Percentiles rank a stretch among this genome's conserved stretches.
These are phyloP conservation scores for Sambucus nigra DNA, from an alignment of 129 eudicot species.

Conservation along the genomic window DNA sequence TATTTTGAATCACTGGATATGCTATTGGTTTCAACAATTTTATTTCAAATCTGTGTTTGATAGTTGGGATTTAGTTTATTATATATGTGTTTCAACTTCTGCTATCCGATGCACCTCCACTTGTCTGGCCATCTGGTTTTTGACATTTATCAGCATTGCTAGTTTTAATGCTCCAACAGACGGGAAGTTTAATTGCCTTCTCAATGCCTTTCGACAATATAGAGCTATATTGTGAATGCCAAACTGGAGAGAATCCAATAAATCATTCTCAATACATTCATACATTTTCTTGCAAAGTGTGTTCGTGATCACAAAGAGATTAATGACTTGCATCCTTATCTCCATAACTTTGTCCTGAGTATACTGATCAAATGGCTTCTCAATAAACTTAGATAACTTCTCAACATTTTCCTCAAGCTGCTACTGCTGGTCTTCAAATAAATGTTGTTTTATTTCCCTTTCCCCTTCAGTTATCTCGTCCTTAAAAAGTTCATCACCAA, in stretches of 20 bases:
- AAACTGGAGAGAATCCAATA: slow-evolving; percentile 61
- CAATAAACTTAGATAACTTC: slow-evolving; percentile 63
- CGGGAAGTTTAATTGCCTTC: slow-evolving; percentile 58
- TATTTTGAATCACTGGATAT: too few species aligned
- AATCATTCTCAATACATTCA: slow-evolving; percentile 74
- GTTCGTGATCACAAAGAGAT: slow-evolving; percentile 64
- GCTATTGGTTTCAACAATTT: too few species aligned
- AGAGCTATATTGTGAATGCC: slow-evolving; percentile 70
- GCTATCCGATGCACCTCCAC: too few species aligned
- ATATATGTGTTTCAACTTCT: too few species aligned
- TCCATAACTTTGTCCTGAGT: slow-evolving; percentile 45
- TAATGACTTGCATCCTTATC: too few species aligned
- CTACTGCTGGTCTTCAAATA: slow-evolving; percentile 95
- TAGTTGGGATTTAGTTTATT: too few species aligned
- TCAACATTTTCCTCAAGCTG: too few species aligned
- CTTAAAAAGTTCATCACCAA: too few species aligned
- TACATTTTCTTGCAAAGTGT: slow-evolving; percentile 85
- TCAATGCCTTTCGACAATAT: slow-evolving; percentile 74
- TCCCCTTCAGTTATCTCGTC: slow-evolving; percentile 71
- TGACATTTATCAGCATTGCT: slow-evolving; percentile 14
- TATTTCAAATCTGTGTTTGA: too few species aligned
- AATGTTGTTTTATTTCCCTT: slow-evolving; percentile 66
- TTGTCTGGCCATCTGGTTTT: too few species aligned
- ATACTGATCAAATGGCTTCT: slow-evolving; percentile 72
- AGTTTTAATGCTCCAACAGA: slow-evolving; percentile 26